Evolutionary conservation across 441 rosid genomes (phyloP), one percentile per base, ranked within the genome.

Genomic region (Gossypium davidsonii): DNA sequence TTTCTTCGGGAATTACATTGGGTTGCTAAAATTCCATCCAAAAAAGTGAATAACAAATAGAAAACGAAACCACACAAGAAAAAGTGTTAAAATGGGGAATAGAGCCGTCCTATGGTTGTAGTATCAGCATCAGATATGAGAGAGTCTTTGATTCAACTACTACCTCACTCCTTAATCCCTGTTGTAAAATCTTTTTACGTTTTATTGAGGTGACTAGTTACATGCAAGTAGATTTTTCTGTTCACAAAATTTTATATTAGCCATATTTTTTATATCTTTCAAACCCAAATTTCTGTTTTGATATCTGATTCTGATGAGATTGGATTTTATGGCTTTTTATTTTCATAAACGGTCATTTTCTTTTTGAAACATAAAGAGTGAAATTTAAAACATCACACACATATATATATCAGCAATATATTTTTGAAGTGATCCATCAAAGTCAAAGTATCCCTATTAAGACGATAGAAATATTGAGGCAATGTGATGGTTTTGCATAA

Each of bases 1-100:
- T 31, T 9, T 20, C 21, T 58, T 66, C 18, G 66, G 77, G 77
- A 63, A 72, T 77, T 21, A 73, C 83, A 42, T 84, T 74, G 90
- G 87, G 88, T 77, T 82, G 78, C 84, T 81, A 74, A 84, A 88
- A 88, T 86, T 86, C 90, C 85, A 81, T 65, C 79, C 75, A 49
- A 60, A 73, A 74, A 58, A 4, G 28, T 65, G 5, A 52, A 48
- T 31, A 52, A 15, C 21, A 52, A 52, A 6, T 17, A 52, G 71
- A 31, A 9, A 61, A 23, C 8, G 58, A 12, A 8, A 21, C 7
- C 18, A n/a, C 18, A 58, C 18, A 4, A 58, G 56, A 20, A 9
- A 64, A 44, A 25, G 62, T 56, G 11, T 21, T 56, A 42, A 49
- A 48, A 73, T 79, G 85, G 82, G 78, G 78, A 77, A 80, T 81